Evolutionary conservation across 495 filamentous ascomycete genomes (phyloP).

Genomic region (Lentithecium fluviatile): DNA sequence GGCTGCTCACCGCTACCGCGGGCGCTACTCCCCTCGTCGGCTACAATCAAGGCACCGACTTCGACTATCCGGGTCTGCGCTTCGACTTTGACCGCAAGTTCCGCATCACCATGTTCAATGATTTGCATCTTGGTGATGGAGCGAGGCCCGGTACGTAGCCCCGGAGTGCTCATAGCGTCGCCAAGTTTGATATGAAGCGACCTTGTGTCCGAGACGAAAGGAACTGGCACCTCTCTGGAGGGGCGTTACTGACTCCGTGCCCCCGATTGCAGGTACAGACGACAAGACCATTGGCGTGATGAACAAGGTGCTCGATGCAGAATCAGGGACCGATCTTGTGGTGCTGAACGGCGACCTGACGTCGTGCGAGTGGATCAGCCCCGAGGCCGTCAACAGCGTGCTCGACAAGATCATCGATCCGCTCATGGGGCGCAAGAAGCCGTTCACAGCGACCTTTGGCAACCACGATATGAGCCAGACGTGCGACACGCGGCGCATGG

Average conservation of each 20-base stretch:
- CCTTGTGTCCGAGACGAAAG: too few species aligned
- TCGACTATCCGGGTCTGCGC: constrained; percentile 2
- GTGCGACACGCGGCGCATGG: constrained; percentile 54
- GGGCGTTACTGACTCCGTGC: too few species aligned
- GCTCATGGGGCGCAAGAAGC: constrained; percentile 51
- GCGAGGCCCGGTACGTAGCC: constrained; percentile 32
- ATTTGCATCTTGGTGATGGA: constrained; percentile 70
- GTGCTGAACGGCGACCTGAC: constrained; percentile 75
- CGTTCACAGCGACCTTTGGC: constrained; percentile 71
- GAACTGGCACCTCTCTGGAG: too few species aligned
- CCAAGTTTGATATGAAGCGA: too few species aligned
- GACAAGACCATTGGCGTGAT: constrained; percentile 59
- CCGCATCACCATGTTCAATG: constrained; percentile 60
- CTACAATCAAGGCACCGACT: background rate
- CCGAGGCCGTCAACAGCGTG: constrained; percentile 58
- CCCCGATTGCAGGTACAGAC: too few species aligned
- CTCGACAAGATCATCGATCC: constrained; percentile 62
- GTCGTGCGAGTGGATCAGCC: constrained; percentile 63
- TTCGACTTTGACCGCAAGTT: constrained; percentile 28
- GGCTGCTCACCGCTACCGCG: constrained; percentile 7
- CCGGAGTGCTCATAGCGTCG: too few species aligned
- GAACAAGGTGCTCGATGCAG: constrained; percentile 57
- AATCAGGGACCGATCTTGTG: constrained; percentile 56
- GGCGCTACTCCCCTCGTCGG: constrained; percentile 10
- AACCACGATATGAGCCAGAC: constrained; percentile 70